phyloP scores from a whole-genome alignment of 257 asterid species.

The Nemophila menziesii region DNA sequence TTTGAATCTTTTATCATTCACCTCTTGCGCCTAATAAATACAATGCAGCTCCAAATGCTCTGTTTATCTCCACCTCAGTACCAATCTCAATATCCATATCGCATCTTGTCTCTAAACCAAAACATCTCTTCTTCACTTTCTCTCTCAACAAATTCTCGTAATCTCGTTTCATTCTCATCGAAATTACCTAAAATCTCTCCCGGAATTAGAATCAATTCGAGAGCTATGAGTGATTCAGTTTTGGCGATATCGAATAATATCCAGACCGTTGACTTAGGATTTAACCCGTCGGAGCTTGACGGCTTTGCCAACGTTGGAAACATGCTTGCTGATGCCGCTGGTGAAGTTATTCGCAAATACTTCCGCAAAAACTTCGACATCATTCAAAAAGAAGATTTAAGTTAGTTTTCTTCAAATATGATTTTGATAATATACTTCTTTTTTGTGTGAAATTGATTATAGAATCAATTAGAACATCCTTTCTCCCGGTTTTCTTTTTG shows the following conservation, averaged over 20 bases:
- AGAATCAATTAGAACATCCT: not conserved
- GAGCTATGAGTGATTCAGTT: slow-evolving; percentile 9
- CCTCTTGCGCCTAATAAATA: slow-evolving; percentile 14
- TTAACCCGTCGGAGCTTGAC: slow-evolving; percentile 42
- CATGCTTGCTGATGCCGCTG: slow-evolving; percentile 79
- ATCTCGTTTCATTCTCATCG: not conserved
- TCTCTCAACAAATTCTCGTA: slow-evolving; percentile 7
- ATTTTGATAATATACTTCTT: not conserved
- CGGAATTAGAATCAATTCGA: not conserved
- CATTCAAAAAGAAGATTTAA: slow-evolving; percentile 66
- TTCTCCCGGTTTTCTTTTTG: too few species aligned
- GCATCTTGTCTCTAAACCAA: slow-evolving; percentile 26
- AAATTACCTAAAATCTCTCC: slow-evolving; percentile 1
- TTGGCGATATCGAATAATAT: slow-evolving; percentile 19
- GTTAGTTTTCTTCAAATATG: slow-evolving; percentile 31
- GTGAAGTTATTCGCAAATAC: slow-evolving; percentile 68
- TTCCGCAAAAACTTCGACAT: slow-evolving; percentile 75
- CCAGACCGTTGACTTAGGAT: slow-evolving; percentile 18
- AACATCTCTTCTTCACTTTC: slow-evolving; percentile 12
- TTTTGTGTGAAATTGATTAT: not conserved
- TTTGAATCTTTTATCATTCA: not conserved
- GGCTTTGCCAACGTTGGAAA: slow-evolving; percentile 51
- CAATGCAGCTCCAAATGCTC: slow-evolving; percentile 32
- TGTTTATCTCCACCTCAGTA: slow-evolving; percentile 15
- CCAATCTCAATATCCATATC: too few species aligned